Evolutionary conservation across 768 basidiomycete species (phyloP), one percentile per base, ranked within the genome.

Genomic region (Amanita molliuscula): DNA sequence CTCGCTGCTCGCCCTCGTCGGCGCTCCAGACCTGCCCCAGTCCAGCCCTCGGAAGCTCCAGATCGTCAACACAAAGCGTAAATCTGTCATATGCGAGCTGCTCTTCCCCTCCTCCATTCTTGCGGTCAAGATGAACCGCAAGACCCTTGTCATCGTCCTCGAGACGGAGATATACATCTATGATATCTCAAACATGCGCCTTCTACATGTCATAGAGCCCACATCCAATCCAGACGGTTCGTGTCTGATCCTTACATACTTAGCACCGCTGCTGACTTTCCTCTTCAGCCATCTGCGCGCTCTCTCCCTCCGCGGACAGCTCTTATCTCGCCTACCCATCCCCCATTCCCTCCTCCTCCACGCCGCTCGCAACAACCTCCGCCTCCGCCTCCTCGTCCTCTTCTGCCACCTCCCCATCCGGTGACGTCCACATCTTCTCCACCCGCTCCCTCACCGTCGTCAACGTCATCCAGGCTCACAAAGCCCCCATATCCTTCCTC

Each of bases 131-230:
- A 77, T 99, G 59, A 99, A 99, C 68, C 81, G 96, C 48, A 95
- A 96, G 67, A 88, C 92, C 0, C 79, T 99, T 41, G 90, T 97
- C 26, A 93, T 99, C 58, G 87, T 98, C 5, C 78, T 99, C 44
- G 96, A 97, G 63, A 79, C 79, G n/a, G 94, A 97, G 65, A 97
- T 99, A 41, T 99, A 99, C 71, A 92, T 97, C 44, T 98, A 98
- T 62, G 96, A 99, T 63, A 98, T 98, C 59, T 89, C 86, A 43
- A 99, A 97, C 57, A 98, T 99, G 96, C 84, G 93, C 51, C 76
- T 99, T 23, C 68, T 96, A 34, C 95, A 98, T 65, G 95, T 97
- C 35, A 94, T 98, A 40, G 96, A 99, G 70, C 98, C 96, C 0
- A 84, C 88, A 6, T 81, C 90, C 0, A 99, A 99, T 63, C 92